Conservation (phyloP, 148 eudicot species). For the Camellia lanceoleosa region DNA sequence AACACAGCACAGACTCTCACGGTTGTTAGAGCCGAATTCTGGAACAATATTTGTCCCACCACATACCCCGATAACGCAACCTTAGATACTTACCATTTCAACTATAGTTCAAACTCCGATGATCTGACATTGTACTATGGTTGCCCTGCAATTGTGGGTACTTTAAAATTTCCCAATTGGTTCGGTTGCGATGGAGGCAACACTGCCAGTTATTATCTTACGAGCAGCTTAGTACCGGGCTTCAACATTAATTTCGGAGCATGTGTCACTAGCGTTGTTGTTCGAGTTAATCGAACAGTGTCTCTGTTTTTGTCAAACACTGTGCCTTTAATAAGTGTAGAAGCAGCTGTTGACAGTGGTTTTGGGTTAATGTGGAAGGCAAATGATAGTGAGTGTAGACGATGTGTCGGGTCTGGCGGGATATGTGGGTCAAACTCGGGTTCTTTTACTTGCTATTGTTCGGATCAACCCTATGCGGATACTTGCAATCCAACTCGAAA, state of each 20-base stretch:
- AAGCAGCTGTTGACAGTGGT: slow-evolving; percentile 31
- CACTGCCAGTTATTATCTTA: slow-evolving; percentile 16
- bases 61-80: slow-evolving; percentile 11
- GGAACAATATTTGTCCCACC: slow-evolving; percentile 27
- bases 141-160: slow-evolving; percentile 19
- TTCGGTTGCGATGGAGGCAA: background rate
- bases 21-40: slow-evolving; percentile 39
- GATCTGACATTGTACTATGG: slow-evolving; percentile 38
- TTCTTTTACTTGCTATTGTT: slow-evolving; percentile 46
- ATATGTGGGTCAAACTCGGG: slow-evolving; percentile 43
- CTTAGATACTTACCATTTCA: slow-evolving; percentile 30
- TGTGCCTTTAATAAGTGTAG: background rate
- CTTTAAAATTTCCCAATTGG: background rate
- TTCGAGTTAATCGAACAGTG: slow-evolving; percentile 22
- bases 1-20: slow-evolving; percentile 1
- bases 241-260: background rate
- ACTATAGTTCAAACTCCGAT: slow-evolving; percentile 15
- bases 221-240: background rate
- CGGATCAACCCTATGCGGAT: slow-evolving; percentile 19
- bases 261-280: slow-evolving; percentile 22
- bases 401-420: slow-evolving; percentile 42
- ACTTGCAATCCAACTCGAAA: background rate
- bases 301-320: slow-evolving; percentile 7
- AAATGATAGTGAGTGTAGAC: slow-evolving; percentile 24
- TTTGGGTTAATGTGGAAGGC: slow-evolving; percentile 48